Conservation (phyloP, 106 monocot species). For the Allium sativum region DNA sequence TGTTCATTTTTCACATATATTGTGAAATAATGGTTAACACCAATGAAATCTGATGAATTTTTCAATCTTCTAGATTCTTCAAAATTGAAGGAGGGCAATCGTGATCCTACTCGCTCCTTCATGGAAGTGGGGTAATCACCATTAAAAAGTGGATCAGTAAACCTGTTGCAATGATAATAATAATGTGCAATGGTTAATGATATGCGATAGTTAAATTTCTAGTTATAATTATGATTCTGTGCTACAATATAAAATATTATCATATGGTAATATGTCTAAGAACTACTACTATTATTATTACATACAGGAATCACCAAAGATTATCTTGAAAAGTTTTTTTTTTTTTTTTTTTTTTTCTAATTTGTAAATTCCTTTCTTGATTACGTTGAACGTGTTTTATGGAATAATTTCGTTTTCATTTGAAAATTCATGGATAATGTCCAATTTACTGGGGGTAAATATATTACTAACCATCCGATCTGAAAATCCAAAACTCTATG, state of each 20-base stretch:
- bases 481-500: constrained; percentile 5
- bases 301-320: neutral
- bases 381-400: neutral
- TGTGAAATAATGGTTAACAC: constrained; percentile 10
- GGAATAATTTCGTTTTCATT: too few relatives aligned
- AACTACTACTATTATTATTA: too few relatives aligned
- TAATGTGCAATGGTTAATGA: neutral
- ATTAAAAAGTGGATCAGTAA: neutral
- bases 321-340: neutral
- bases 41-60: constrained; percentile 11
- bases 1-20: constrained; percentile 1
- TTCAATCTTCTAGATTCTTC: constrained; percentile 9
- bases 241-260: too few relatives aligned
- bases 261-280: too few relatives aligned
- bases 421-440: too few relatives aligned
- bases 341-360: too few relatives aligned
- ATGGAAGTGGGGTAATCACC: constrained; percentile 6
- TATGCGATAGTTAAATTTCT: too few relatives aligned
- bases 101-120: constrained; percentile 4
- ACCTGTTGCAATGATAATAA: neutral
- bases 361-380: neutral
- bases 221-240: neutral
- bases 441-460: neutral
- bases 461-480: constrained; percentile 9
- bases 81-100: constrained; percentile 7